Evolutionary conservation across 192 early-diverging fungal species (phyloP).

Genomic region (Diversispora epigaea): DNA sequence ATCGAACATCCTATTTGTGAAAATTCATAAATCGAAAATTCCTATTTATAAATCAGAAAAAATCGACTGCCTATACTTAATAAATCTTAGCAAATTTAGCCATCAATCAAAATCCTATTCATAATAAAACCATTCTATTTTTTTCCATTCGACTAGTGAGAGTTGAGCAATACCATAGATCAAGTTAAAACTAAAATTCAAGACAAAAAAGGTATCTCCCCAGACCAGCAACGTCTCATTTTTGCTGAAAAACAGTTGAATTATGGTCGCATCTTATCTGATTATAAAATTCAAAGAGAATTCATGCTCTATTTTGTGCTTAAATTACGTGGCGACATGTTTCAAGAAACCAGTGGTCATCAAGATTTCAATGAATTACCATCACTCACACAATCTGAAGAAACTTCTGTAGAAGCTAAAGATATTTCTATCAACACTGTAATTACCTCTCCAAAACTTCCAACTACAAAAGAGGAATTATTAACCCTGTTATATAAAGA

Average conservation of each 20-base stretch:
- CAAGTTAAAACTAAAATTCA: conserved; percentile 34
- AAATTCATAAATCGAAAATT: no score
- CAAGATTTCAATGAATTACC: neutral
- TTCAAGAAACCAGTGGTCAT: conserved; percentile 11
- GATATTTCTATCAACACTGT: neutral
- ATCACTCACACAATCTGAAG: neutral
- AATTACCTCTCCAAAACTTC: neutral
- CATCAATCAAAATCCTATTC: no score
- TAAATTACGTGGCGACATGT: conserved; percentile 56
- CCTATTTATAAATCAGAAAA: no score
- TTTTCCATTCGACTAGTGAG: no score
- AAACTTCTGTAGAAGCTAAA: neutral
- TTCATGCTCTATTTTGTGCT: conserved; percentile 66
- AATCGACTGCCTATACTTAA: no score
- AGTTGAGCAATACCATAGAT: no score
- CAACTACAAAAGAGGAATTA: conserved; percentile 11
- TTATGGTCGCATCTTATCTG: conserved; percentile 64
- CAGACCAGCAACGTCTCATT: no score
- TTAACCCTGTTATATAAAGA: conserved; percentile 2
- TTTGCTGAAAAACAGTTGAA: conserved; percentile 77
- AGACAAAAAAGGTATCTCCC: no score
- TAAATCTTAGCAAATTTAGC: no score
- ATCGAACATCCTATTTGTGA: no score
- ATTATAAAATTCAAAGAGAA: conserved; percentile 72
- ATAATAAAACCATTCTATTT: no score